Base-by-base conservation (phyloP, 2,329 filamentous ascomycete genomes). In the Talaromyces marneffei region DNA sequence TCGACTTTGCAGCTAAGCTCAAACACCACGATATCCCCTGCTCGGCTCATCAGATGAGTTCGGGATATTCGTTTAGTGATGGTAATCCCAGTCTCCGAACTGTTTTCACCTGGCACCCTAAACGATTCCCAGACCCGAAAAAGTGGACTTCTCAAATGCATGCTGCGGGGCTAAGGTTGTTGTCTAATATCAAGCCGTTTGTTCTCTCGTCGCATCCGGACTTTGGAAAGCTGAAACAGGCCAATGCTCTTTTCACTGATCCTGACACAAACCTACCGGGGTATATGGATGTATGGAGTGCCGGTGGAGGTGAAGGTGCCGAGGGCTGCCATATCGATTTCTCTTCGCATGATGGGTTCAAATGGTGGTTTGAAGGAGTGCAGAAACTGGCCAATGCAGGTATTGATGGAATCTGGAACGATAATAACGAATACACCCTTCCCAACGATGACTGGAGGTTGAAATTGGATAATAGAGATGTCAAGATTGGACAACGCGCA, bases 391-490 rank as follows among this genome's bases (percentile, higher is more conserved):
- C 84, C 59, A 75, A 82, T 27, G 75, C 84, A 8, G 87, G 87
- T 0, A 87, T 91, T 60, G 87, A 90, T 65, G 87, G 82, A 53
- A 89, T 90, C 75, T 91, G 88, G 88, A 91, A 91, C 65, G 88
- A 91, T 70, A 91, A 91, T 73, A 91, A 90, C 66, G 88, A 91
- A 71, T 91, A 90, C 70, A 86, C 84, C 0, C 79, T 89, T 2
- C 81, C 85, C 0, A 79, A 84, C 63, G 88, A 91, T 62, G 78
- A 82, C 25, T 90, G 87, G 87, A 74, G 84, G 60, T 82, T 85
- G 57, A 82, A 83, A 0, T 76, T 89, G 0, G 79, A 85, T 42
- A 75, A 78, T 39, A 63, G 66, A 1, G 74, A 74, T 2, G 65
- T 71, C 0, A 66, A 79, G 1, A 74, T 54, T 14, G 46, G 76